phyloP scores from a whole-genome alignment of 2,329 filamentous ascomycete species.

The Calonectria pseudoturangicola region DNA sequence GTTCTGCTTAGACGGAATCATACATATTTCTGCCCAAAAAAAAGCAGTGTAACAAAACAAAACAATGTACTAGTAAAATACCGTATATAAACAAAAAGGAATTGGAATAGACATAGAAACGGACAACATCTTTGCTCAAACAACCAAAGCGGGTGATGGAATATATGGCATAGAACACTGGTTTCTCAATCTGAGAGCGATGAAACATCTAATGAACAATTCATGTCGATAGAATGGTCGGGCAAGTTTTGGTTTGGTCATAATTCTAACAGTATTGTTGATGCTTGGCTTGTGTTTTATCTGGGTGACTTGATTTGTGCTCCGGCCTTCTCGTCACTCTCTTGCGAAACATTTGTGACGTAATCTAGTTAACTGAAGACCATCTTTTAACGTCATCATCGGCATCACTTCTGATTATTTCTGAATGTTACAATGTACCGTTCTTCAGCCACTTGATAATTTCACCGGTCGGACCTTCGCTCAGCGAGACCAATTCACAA shows the following conservation, averaged over 20 bases:
- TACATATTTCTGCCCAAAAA: not conserved
- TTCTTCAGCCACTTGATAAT: not conserved
- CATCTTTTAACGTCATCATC: too few relatives aligned
- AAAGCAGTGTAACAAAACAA: not conserved
- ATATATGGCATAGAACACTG: not conserved
- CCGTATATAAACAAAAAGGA: not conserved
- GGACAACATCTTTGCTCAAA: not conserved
- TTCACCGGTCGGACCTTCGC: not conserved
- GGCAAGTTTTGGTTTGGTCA: too few relatives aligned
- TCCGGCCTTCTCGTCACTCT: too few relatives aligned
- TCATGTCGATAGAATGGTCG: too few relatives aligned
- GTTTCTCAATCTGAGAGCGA: not conserved
- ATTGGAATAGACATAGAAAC: not conserved
- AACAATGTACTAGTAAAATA: slow-evolving; percentile 1
- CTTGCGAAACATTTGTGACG: too few relatives aligned
- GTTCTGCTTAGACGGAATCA: not conserved
- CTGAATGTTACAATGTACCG: too few relatives aligned
- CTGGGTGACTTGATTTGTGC: too few relatives aligned
- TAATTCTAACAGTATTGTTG: too few relatives aligned
- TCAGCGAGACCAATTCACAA: not conserved
- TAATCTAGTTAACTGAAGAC: too few relatives aligned
- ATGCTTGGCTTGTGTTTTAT: too few relatives aligned
- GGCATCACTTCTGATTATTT: too few relatives aligned
- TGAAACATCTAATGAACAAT: too few relatives aligned
- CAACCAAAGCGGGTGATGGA: not conserved